Base-by-base conservation (phyloP, 1,139 yeast species). In the Taphrina confusa region DNA sequence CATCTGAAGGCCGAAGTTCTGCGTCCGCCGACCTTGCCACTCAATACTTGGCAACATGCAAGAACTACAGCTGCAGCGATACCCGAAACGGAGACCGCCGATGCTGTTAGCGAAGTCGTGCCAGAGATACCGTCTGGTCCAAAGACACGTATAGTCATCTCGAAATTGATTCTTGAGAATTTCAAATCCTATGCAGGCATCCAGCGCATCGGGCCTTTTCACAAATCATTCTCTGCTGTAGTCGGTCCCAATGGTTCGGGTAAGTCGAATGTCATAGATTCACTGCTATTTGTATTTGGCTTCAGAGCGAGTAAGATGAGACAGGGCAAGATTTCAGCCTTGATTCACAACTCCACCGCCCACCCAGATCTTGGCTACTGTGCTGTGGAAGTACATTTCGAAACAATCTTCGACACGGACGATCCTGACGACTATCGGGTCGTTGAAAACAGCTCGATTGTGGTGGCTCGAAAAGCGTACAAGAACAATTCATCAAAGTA, bases 161-260 rank as follows among this genome's bases (percentile, higher is more conserved):
- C 83, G 45, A 81, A 82, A 67, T 74, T 92, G 33, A 86, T 85
- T 0, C 77, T 94, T 51, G 84, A 85, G 3, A 87, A 94, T 70
- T 94, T 92, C 80, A 94, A 94, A 70, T 90, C 97, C 0, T 94
- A 94, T 71, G 97, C 97, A 0, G 98, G 98, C 0, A 75, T 79
- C n/a, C 97, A 92, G 73, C 82, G 82, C 8, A 87, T 94, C 62
- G 99, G 99, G 0, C 98, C 99, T 0, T 94, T 94, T 72, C 87
- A 92, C 70, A 70, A 72, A 46, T 88, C 95, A 1, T 94, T 94
- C 70, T 88, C 96, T 6, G 97, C 99, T 0, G 95, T 94, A 8
- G 97, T 94, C n/a, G 99, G 99, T 0, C 98, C 98, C 2, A 94
- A 94, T 71, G 99, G 99, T 30, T 87, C 96, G 40, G 98, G 98